phyloP scores from a whole-genome alignment of 495 filamentous ascomycete genomes.

The Trichoderma gamsii region DNA sequence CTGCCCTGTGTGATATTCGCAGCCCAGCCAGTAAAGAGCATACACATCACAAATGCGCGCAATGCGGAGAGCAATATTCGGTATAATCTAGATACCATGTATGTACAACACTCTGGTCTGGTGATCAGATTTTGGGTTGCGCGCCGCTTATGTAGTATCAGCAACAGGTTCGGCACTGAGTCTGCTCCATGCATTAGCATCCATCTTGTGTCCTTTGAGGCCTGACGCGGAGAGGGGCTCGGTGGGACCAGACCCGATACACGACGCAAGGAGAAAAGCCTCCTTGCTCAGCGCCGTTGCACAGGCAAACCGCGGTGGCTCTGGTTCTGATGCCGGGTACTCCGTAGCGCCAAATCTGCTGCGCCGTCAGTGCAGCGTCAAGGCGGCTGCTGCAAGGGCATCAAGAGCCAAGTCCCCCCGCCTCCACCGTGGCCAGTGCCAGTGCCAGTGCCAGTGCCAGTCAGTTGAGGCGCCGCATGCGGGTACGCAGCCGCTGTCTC shows the following conservation, averaged over 20 bases:
- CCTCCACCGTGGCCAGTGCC: neutral
- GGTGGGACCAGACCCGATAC: too few relatives aligned
- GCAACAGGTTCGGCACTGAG: too few relatives aligned
- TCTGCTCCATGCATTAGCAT: too few relatives aligned
- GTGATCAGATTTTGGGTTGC: too few relatives aligned
- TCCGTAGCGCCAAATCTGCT: neutral
- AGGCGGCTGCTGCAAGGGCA: constrained; percentile 1
- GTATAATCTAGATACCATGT: neutral
- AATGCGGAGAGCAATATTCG: neutral
- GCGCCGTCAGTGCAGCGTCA: neutral
- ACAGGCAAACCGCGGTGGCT: too few relatives aligned
- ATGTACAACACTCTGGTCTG: too few relatives aligned
- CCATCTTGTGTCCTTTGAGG: neutral
- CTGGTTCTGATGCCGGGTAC: neutral
- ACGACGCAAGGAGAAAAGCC: too few relatives aligned
- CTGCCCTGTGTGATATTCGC: neutral
- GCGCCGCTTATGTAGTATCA: too few relatives aligned
- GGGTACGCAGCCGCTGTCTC: neutral
- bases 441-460: neutral
- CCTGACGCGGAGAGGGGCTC: neutral
- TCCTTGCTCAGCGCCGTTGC: too few relatives aligned
- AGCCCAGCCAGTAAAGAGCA: neutral
- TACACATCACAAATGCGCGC: neutral
- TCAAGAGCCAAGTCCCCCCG: neutral
- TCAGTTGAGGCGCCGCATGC: constrained; percentile 3